Evolutionary conservation across 2,329 filamentous ascomycete genomes (phyloP), one percentile per base, ranked within the genome.

Genomic region (Fusarium verrucosum): DNA sequence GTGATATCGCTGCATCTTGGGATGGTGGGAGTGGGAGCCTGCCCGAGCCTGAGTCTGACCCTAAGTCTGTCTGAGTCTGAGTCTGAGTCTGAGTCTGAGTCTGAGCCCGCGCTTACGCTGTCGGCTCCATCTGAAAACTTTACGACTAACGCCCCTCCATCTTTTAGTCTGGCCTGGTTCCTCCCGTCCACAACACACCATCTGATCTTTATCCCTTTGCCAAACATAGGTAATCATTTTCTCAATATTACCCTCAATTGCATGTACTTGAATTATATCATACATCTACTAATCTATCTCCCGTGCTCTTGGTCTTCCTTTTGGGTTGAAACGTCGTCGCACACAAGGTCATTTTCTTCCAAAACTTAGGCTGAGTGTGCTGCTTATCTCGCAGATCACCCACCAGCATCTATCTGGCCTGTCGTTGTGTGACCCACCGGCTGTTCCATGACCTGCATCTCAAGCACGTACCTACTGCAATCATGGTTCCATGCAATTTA

Each of bases 401-500:
- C 47, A 50, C 38, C 49, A 37, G n/a, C n/a, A n/a, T n/a, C n/a
- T n/a, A n/a, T 43, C 38, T 56, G 33, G 42, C 22, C 40, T 44
- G 38, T 38, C 49, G 28, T 44, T 62, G 49, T 45, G 30, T 42
- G 51, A 49, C 56, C 69, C 69, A 66, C 65, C 43, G 40, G 49
- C 47, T 54, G 23, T 62, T 59, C n/a, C n/a, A n/a, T n/a, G 50
- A 54, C 58, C 45, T 68, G 67, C 68, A 67, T 64, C 50, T 25
- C 26, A 38, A 54, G 50, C 44, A 43, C 23, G 14, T 40, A 16
- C 25, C 10, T 56, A 30, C 50, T 70, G 66, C 60, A 53, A 36
- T 58, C 52, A 57, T 68, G 65, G 69, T 62, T 70, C 60, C 67
- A 68, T 69, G 61, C 45, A 68, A 62, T 62, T 58, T 56, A 42